These are phyloP conservation scores for Tricholoma bakamatsutake DNA, from an alignment of 768 basidiomycete species.

Conservation along the genomic window DNA sequence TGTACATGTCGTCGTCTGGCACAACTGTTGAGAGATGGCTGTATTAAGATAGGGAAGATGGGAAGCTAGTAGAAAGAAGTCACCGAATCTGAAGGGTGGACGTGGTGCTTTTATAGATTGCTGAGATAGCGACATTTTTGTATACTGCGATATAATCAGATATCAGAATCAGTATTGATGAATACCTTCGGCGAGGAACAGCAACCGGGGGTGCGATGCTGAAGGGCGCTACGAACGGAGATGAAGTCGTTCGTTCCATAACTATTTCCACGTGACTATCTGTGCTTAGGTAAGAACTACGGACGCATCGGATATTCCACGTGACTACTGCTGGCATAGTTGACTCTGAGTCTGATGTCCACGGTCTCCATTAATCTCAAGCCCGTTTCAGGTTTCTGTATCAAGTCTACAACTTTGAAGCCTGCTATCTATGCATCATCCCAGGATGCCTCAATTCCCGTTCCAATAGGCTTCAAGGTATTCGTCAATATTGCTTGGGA, in stretches of 20 bases:
- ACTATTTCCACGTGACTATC: no score
- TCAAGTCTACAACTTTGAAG: constrained; percentile 50
- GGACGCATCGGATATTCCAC: no score
- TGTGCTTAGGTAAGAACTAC: no score
- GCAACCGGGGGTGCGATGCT: no score
- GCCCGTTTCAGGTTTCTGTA: constrained; percentile 65
- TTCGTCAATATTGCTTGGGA: constrained; percentile 78
- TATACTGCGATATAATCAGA: constrained; percentile 4
- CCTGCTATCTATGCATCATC: constrained; percentile 29
- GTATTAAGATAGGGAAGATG: constrained; percentile 15
- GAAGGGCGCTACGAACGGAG: background rate
- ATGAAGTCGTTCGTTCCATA: no score
- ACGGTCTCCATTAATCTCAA: constrained; percentile 33
- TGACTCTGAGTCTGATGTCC: no score
- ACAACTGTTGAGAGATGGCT: constrained; percentile 28
- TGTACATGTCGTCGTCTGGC: constrained; percentile 41
- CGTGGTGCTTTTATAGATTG: constrained; percentile 18
- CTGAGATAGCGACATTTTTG: constrained; percentile 9
- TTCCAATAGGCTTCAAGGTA: constrained; percentile 51
- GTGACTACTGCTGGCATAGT: background rate
- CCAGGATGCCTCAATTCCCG: constrained; percentile 22
- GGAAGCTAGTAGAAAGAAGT: constrained; percentile 11
- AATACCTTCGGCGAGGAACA: background rate
- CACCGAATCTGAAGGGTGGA: constrained; percentile 32
- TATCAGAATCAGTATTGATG: background rate